A percentile compares a stretch with the other conserved stretches of the same genome.
Evolutionary conservation across 768 basidiomycete species (phyloP).

Genomic region (Hortiboletus flavorubellus): DNA sequence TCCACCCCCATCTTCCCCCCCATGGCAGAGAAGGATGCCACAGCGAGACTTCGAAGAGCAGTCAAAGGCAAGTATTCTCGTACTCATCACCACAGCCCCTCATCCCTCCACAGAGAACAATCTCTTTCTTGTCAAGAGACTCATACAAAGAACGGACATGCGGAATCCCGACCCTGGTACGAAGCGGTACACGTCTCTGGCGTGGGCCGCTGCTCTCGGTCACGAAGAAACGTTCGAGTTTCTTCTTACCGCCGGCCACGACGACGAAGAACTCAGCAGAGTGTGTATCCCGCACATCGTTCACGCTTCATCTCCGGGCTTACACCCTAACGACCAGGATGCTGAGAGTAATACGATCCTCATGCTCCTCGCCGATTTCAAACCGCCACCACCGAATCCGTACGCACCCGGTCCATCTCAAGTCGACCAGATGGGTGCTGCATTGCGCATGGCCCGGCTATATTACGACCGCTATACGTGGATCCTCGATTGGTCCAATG

Average conservation of each 20-base stretch:
- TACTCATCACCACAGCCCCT: constrained; percentile 5
- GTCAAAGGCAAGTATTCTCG: constrained; percentile 57
- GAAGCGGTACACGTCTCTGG: constrained; percentile 79
- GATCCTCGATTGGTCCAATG: constrained; percentile 90
- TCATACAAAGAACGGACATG: constrained; percentile 83
- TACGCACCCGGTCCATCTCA: constrained; percentile 47
- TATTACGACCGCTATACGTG: constrained; percentile 86
- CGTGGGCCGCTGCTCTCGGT: constrained; percentile 87
- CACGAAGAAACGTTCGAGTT: constrained; percentile 94
- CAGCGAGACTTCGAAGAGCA: constrained; percentile 70
- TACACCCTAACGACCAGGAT: constrained; percentile 52
- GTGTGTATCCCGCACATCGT: constrained; percentile 43
- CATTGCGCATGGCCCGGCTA: constrained; percentile 80
- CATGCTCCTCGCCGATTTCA: constrained; percentile 86
- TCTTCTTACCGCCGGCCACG: constrained; percentile 80
- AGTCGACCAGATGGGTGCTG: constrained; percentile 65
- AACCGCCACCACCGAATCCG: constrained; percentile 45
- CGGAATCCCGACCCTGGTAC: constrained; percentile 82
- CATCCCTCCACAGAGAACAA: constrained; percentile 72
- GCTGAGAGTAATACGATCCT: constrained; percentile 91
- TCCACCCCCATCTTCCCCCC: constrained; percentile 22
- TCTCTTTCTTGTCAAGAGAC: constrained; percentile 85
- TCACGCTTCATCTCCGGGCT: constrained; percentile 13
- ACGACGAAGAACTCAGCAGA: constrained; percentile 89
- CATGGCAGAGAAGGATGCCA: constrained; percentile 84